Base-by-base conservation (phyloP, 352 stramenopile species). In the Hyaloperonospora arabidopsidis region DNA sequence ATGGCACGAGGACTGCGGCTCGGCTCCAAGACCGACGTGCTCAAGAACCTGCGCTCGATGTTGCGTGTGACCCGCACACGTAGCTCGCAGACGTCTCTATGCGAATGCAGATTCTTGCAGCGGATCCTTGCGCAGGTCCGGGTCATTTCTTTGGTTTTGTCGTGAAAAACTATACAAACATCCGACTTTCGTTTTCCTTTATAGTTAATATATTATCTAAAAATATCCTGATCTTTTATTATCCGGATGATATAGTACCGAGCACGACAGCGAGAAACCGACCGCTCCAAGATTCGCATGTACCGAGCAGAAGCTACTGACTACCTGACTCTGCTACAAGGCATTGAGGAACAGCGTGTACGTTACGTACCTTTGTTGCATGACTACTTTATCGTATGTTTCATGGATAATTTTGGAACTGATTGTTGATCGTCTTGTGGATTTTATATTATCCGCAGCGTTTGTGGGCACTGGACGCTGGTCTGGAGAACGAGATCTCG, bases 291-390 rank as follows among this genome's bases (percentile, higher is more conserved):
- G 56, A 89, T 93, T 72, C 76, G 75, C 19, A 63, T 67, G 10
- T 86, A 79, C 59, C 79, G 83, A n/a, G 62, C 68, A 1, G 76
- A 93, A 54, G 83, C 83, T 11, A 76, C 52, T 15, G 83, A 93
- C 64, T 71, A 85, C 46, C 47, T 90, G 57, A 77, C 79, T 66
- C 55, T 93, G 54, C 59, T 87, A 45, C 60, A 74, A 11, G 80
- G 83, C 57, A 57, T 93, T 10, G 61, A 87, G 36, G 80, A 90
- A 54, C 79, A 91, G 61, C 76, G 78, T 40, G 82, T 92, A 74
- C 59, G 66, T 53, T 7, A 29, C 25, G 25, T 29, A n/a, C n/a
- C 19, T 17, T 35, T 40, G 10, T 52, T 25, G 11, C n/a, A n/a
- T n/a, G n/a, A n/a, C n/a, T n/a, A n/a, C n/a, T n/a, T n/a, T n/a